Evolutionary conservation across 1,139 yeast species (phyloP).

Genomic region (Yamadazyma pseudoaaseri): DNA sequence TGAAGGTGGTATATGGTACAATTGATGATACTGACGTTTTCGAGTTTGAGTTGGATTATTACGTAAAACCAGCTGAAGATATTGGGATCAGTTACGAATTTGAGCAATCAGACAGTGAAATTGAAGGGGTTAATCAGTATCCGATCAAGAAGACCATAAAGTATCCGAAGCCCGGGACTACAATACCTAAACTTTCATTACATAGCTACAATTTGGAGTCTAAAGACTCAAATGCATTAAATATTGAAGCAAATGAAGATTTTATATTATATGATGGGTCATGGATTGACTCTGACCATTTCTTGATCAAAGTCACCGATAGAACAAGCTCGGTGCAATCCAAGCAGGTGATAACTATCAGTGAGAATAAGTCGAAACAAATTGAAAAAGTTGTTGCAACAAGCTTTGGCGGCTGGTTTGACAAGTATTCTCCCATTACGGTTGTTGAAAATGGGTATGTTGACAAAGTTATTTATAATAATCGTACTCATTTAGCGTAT

Average conservation of each 20-base stretch:
- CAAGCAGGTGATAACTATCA: constrained; percentile 45
- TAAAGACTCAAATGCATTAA: constrained; percentile 18
- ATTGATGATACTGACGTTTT: constrained; percentile 74
- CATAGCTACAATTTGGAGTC: constrained; percentile 40
- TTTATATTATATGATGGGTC: constrained; percentile 64
- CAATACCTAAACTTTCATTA: constrained; percentile 61
- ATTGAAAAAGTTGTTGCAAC: constrained; percentile 24
- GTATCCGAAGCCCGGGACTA: constrained; percentile 88
- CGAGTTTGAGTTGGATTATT: constrained; percentile 63
- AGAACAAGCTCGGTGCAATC: constrained; percentile 63
- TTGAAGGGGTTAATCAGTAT: constrained; percentile 43
- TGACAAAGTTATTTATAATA: constrained; percentile 62
- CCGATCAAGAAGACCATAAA: constrained; percentile 54
- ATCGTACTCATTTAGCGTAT: constrained; percentile 70
- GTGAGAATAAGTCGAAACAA: constrained; percentile 12
- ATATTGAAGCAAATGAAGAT: constrained; percentile 31
- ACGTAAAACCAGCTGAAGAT: constrained; percentile 40
- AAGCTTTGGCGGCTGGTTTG: constrained; percentile 60
- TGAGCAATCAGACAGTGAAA: constrained; percentile 14
- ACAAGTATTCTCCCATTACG: constrained; percentile 35
- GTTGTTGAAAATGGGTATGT: constrained; percentile 58
- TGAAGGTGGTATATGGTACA: constrained; percentile 59
- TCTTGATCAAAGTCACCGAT: constrained; percentile 68
- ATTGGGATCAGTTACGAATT: constrained; percentile 24
- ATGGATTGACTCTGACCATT: constrained; percentile 61